Base-by-base conservation (phyloP, 192 early-diverging fungal genomes). In the Linnemannia elongata region DNA sequence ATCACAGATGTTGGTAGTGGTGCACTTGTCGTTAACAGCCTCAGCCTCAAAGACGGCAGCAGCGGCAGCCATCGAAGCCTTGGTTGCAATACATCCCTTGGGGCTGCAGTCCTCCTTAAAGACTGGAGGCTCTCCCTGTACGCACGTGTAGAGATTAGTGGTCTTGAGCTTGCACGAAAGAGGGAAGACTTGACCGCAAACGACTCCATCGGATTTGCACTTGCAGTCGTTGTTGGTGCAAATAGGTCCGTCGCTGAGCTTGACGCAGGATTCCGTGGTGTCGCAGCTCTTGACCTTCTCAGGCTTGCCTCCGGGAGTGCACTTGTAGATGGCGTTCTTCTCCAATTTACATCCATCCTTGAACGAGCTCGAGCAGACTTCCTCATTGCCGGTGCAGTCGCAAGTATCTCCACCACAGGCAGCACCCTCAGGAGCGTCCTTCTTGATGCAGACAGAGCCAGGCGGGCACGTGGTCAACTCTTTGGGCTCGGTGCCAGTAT, bases 161-260 rank as follows among this genome's bases (percentile, higher is more conserved):
- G 72, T 47, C 39, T 20, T 49, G 12, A 74, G 2, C 42, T 30
- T 49, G 72, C 72, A 74, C 2, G 41, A 8, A 5, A n/a, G 72
- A 74, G 72, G 72, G 72, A 74, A 74, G 44, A 49, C 20, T n/a
- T 74, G 20, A 8, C 72, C 72, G 27, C 72, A 74, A n/a, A 74
- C 41, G 44, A 44, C 27, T 36, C 72, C 72, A 49, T 42, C 45
- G 22, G 13, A 9, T 12, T 44, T 41, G 44, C 72, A 74, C 42
- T 47, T 74, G 72, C 72, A 74, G 72, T 74, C 72, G n/a, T 22
- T 24, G 15, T 1, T 30, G 9, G 13, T 30, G n/a, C 72, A 74
- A 20, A 49, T 18, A 27, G 72, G 13, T 30, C 72, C 72, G 30
- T 74, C 72, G 39, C 17, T 18, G n/a, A 74, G 41, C n/a, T 17